phyloP scores from a whole-genome alignment of 2,329 filamentous ascomycete genomes.

The Shiraia bambusicola region DNA sequence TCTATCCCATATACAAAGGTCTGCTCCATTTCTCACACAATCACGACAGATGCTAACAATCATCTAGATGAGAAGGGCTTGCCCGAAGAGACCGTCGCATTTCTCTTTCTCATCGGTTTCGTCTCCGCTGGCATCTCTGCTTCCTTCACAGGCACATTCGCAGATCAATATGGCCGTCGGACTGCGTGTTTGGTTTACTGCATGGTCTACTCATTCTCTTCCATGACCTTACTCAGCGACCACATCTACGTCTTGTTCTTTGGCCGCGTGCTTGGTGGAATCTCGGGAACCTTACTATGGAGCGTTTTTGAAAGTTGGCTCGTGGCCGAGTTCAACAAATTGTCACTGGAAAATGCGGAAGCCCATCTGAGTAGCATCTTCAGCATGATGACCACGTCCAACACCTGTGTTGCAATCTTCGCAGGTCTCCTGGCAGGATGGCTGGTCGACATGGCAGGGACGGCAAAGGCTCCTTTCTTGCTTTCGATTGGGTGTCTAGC shows the following conservation, averaged over 20 bases:
- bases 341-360: conserved; percentile 47
- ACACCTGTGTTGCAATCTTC: conserved; percentile 53
- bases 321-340: conserved; percentile 58
- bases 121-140: conserved; percentile 53
- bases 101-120: conserved; percentile 47
- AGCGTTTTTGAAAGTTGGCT: conserved; percentile 64
- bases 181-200: conserved; percentile 59
- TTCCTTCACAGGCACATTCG: conserved; percentile 51
- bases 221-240: conserved; percentile 54
- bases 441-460: conserved; percentile 52
- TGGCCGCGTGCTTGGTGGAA: conserved; percentile 57
- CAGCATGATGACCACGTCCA: conserved; percentile 55
- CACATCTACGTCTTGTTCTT: conserved; percentile 52
- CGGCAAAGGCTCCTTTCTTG: conserved; percentile 56
- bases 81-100: conserved; percentile 48
- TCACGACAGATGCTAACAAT: conserved; percentile 4
- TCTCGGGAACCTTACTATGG: conserved; percentile 60
- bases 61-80: conserved; percentile 48
- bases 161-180: conserved; percentile 55
- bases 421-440: conserved; percentile 57
- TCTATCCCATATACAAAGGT: conserved; percentile 56
- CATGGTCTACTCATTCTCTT: conserved; percentile 55
- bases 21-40: not conserved
- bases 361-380: conserved; percentile 55
- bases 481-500: conserved; percentile 49